These are phyloP conservation scores for Cadophora luteo-olivacea DNA, from an alignment of 2,329 filamentous ascomycete genomes.

Conservation along the genomic window DNA sequence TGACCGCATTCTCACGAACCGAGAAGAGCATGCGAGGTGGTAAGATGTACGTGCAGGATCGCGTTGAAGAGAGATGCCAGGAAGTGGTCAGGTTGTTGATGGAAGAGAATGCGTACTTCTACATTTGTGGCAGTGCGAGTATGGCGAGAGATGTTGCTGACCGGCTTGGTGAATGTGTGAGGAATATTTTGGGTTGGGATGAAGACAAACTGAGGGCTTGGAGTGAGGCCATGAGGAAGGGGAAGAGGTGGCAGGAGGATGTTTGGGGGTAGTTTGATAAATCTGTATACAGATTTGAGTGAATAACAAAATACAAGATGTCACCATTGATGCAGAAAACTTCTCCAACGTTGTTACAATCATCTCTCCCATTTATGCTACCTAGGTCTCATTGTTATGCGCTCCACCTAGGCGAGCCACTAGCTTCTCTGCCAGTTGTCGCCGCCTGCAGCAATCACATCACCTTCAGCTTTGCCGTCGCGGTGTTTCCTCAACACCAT, in stretches of 20 bases:
- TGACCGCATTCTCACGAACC: constrained; percentile 45
- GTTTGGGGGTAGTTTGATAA: constrained; percentile 56
- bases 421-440: neutral
- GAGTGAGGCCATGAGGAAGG: constrained; percentile 55
- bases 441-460: neutral
- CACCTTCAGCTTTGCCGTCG: no score
- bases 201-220: constrained; percentile 52
- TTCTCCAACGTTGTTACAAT: no score
- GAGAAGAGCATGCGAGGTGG: neutral
- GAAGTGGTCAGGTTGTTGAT: constrained; percentile 40
- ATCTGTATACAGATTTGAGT: neutral
- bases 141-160: constrained; percentile 54
- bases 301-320: no score
- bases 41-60: constrained; percentile 49
- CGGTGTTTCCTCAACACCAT: no score
- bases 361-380: no score
- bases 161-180: constrained; percentile 48
- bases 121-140: constrained; percentile 50
- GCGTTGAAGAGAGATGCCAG: constrained; percentile 44
- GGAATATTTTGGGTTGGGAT: constrained; percentile 46
- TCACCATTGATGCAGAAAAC: no score
- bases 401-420: neutral
- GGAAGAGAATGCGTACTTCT: constrained; percentile 47
- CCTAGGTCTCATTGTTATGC: neutral
- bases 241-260: constrained; percentile 60